Base-by-base conservation (phyloP, 1,284 basidiomycete genomes). In the Trichosporon sp. region DNA sequence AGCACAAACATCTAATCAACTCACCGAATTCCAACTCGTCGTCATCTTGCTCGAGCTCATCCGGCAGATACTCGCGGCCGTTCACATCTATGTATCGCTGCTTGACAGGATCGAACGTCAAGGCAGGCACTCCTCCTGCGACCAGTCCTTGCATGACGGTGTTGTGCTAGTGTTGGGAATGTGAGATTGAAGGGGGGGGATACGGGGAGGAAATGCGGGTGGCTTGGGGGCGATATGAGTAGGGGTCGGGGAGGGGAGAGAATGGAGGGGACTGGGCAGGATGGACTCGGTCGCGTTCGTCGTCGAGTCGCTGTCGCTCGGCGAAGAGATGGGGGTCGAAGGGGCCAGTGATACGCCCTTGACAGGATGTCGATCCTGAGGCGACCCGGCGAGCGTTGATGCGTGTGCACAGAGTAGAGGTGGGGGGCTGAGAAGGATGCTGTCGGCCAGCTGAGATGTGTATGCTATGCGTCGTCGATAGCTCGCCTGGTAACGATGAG, bases 1-100 rank as follows among this genome's bases (percentile, higher is more conserved):
- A 32, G 5, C 29, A 9, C 13, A n/a, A 5, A 10, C 13, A 16
- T 16, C 13, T 1, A 4, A 40, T 29, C 9, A 7, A 60, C 72
- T 58, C 32, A 76, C 75, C 75, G 56, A 77, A 75, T 33, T 72
- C 75, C 56, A 77, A 74, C 44, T 73, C 75, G 46, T 76, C 73
- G 25, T 72, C 72, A 33, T 71, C 72, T 61, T 77, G 70, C 37
- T 73, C 74, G 3, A 77, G 64, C 40, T 74, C 62, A 29, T 52
- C 74, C 44, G 74, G 72, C 49, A 73, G 74, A 19, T 74, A 56
- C 37, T 74, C 73, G 37, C 61, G 61, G 32, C 58, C 11, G 52
- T 37, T 56, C 49, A 63, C 52, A 52, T 63, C 58, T 29, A 36
- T 29, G 36, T 59, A 63, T 25, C 57, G 61, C 32, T 62, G 56